Evolutionary conservation across 2,329 filamentous ascomycete species (phyloP).

Genomic region (Colletotrichum siamense): DNA sequence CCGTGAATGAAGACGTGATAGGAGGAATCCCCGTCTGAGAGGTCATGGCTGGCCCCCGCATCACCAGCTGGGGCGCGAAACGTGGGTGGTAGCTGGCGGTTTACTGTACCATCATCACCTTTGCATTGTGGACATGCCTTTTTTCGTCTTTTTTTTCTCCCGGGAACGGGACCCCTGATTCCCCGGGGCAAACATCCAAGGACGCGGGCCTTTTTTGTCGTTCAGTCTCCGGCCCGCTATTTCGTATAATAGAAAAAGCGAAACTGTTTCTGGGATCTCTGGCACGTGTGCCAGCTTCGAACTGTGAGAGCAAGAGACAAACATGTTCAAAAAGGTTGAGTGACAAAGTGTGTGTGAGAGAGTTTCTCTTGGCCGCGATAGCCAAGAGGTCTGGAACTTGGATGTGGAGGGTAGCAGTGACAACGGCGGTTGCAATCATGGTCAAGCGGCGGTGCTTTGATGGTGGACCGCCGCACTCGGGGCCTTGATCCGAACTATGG

Average conservation of each 20-base stretch:
- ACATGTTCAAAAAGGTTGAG: not conserved
- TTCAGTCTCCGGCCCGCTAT: not conserved
- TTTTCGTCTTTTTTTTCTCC: not conserved
- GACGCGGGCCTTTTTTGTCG: not conserved
- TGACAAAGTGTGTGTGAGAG: not conserved
- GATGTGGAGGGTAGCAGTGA: not conserved
- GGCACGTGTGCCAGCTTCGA: not conserved
- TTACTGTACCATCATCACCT: conserved; percentile 17
- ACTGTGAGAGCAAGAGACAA: not conserved
- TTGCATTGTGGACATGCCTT: conserved; percentile 7
- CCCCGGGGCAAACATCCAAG: conserved; percentile 1
- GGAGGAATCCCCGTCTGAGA: not conserved
- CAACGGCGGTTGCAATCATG: not conserved
- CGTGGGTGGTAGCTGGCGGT: not conserved
- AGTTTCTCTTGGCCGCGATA: not conserved
- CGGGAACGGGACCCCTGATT: conserved; percentile 8
- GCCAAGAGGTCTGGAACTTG: not conserved
- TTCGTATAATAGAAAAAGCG: conserved; percentile 17
- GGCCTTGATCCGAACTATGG: conserved; percentile 1
- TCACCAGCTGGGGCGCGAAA: not conserved
- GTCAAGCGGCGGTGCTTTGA: not conserved
- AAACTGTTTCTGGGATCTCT: conserved; percentile 14
- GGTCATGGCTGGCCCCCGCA: not conserved
- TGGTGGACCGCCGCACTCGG: not conserved
- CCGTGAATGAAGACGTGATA: conserved; percentile 3